Evolutionary conservation across 2,329 filamentous ascomycete species (phyloP), one percentile per base, ranked within the genome.

Genomic region (Diaporthe longicolla): DNA sequence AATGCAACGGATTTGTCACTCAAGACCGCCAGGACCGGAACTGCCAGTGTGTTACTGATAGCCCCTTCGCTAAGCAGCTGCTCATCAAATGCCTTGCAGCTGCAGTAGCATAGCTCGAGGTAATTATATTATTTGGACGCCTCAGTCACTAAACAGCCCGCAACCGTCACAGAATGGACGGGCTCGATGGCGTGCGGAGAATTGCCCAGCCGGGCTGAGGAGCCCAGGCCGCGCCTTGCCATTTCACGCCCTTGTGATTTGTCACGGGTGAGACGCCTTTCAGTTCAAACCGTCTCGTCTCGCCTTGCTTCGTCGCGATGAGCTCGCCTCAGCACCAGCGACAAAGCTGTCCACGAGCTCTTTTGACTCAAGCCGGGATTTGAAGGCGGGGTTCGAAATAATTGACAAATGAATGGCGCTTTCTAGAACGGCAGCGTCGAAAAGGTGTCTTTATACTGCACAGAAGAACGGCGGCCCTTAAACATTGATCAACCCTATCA

Each of bases 261-360:
- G 63, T 68, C 63, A 68, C 32, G 32, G 63, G 45, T 68, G 32
- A 54, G 63, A 68, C 63, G 63, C 63, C 63, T 68, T 19, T 50
- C 29, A 50, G 10, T 15, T 10, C 19, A 7, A 37, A 29, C 29
- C 59, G 59, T 50, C 26, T 50, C 45, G 24, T 21, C 52, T 55
- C 52, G 26, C 26, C 52, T 55, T 13, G 26, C 61, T 7, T 66
- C n/a, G n/a, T n/a, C n/a, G n/a, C n/a, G n/a, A n/a, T n/a, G n/a
- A n/a, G n/a, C n/a, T n/a, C n/a, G n/a, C n/a, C n/a, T n/a, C n/a
- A n/a, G n/a, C n/a, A n/a, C n/a, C n/a, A n/a, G n/a, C n/a, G n/a
- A n/a, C n/a, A n/a, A n/a, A n/a, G n/a, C n/a, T n/a, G n/a, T n/a
- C n/a, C n/a, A n/a, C n/a, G n/a, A n/a, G n/a, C n/a, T n/a, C n/a